Evolutionary conservation across 2,329 filamentous ascomycete species (phyloP).

Genomic region (Dendryphion nanum): DNA sequence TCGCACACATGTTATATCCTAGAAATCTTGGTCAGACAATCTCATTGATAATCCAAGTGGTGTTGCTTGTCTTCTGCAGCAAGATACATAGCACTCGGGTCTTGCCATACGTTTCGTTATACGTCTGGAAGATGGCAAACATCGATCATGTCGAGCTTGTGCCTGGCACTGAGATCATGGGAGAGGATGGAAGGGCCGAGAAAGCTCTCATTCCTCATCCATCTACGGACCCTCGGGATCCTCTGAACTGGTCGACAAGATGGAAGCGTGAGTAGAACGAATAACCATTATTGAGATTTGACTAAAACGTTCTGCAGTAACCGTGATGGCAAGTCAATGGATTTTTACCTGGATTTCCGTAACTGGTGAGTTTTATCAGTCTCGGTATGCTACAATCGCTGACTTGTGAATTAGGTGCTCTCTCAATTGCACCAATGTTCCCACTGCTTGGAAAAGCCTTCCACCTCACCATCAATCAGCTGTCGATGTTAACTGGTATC

Average conservation of each 20-base stretch:
- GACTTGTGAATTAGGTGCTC: too few species aligned
- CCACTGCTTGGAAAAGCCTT: constrained; percentile 43
- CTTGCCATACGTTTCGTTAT: background rate
- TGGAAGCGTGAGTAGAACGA: constrained; percentile 29
- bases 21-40: too few species aligned
- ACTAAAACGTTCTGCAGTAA: constrained; percentile 16
- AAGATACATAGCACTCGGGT: background rate
- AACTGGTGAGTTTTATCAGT: too few species aligned
- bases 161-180: constrained; percentile 31
- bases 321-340: constrained; percentile 38
- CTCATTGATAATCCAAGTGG: background rate
- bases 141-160: constrained; percentile 17
- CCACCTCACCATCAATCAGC: constrained; percentile 40
- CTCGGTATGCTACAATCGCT: too few species aligned
- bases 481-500: constrained; percentile 43
- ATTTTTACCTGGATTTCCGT: constrained; percentile 46
- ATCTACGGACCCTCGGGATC: constrained; percentile 34
- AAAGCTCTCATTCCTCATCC: constrained; percentile 29
- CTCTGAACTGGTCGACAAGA: constrained; percentile 36
- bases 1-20: background rate
- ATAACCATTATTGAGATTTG: background rate
- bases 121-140: constrained; percentile 17
- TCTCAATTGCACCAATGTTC: constrained; percentile 46
- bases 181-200: constrained; percentile 17
- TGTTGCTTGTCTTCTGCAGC: background rate